Evolutionary conservation across 78 protist species (phyloP).

Genomic region (Dictyostelium intermedium): DNA sequence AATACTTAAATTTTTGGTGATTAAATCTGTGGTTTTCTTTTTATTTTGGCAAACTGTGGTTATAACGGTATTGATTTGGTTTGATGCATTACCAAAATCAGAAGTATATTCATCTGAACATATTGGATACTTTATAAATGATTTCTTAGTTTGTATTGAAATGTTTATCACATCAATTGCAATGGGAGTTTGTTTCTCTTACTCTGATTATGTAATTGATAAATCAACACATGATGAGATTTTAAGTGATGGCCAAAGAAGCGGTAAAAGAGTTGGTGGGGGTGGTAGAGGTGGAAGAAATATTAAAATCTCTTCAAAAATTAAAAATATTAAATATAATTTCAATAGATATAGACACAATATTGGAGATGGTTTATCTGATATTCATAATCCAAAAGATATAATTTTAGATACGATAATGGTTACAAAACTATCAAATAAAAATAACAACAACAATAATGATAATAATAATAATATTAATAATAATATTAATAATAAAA

Average conservation of each 20-base stretch:
- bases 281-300: neutral
- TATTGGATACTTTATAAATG: conserved; percentile 26
- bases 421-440: neutral
- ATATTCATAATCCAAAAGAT: conserved; percentile 7
- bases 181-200: neutral
- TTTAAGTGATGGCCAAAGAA: neutral
- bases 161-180: conserved; percentile 22
- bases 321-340: neutral
- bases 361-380: neutral
- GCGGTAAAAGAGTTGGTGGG: neutral
- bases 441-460: neutral
- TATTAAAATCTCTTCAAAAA: neutral
- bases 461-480: neutral
- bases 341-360: conserved; percentile 23
- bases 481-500: neutral
- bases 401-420: conserved; percentile 37
- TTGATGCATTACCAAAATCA: conserved; percentile 15
- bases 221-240: neutral
- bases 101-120: neutral
- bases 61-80: conserved; percentile 1
- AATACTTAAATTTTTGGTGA: conserved; percentile 15
- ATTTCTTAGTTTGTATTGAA: conserved; percentile 50
- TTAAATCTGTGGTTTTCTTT: conserved; percentile 13
- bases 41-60: conserved; percentile 46
- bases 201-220: neutral